Conservation (phyloP, 2,329 filamentous ascomycete genomes). For the Lachnellula cervina region DNA sequence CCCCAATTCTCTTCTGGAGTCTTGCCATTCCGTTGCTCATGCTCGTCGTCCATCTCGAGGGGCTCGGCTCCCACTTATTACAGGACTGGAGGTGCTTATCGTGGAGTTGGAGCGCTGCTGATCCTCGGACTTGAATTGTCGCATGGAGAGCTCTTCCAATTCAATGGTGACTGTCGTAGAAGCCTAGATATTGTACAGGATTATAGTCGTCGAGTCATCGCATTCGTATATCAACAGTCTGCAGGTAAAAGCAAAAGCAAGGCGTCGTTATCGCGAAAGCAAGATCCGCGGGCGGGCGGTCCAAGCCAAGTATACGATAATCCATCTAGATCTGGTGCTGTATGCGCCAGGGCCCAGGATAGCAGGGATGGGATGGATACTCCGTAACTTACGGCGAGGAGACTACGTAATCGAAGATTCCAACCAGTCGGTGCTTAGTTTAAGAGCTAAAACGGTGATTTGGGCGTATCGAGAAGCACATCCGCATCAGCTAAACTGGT, state of each 20-base stretch:
- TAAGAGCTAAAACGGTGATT: constrained; percentile 3
- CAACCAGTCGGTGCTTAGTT: not conserved
- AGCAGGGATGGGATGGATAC: not conserved
- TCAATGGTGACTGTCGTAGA: no score
- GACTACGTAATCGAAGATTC: no score
- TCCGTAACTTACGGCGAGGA: no score
- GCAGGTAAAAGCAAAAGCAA: no score
- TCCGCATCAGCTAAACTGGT: not conserved
- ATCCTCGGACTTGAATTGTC: not conserved
- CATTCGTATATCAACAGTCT: not conserved
- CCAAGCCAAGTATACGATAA: no score
- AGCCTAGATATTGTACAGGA: no score
- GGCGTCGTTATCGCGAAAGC: no score
- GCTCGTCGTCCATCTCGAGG: constrained; percentile 11
- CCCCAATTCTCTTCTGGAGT: constrained; percentile 17
- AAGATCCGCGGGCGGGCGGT: no score
- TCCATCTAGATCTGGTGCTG: no score
- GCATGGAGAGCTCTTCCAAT: no score
- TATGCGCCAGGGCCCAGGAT: not conserved
- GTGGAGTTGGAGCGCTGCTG: not conserved
- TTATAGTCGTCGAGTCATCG: not conserved
- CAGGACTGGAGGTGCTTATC: not conserved
- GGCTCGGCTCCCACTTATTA: not conserved
- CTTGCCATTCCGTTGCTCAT: constrained; percentile 1
- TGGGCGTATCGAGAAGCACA: constrained; percentile 6